Evolutionary conservation across 345 rosid species (phyloP).

Genomic region (Cardamine resedifolia): DNA sequence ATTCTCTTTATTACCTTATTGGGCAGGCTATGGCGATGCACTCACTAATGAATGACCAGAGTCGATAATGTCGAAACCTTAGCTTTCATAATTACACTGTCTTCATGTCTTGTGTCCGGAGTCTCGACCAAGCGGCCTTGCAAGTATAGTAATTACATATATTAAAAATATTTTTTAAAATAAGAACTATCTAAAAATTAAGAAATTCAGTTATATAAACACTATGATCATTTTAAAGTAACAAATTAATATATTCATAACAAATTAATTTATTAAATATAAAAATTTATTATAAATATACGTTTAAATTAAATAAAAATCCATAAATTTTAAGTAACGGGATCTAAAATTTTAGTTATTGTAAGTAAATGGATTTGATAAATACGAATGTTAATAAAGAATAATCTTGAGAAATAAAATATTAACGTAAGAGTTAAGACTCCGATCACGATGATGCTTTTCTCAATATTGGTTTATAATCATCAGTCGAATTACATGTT

Average conservation of each 20-base stretch:
- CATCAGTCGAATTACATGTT: not conserved
- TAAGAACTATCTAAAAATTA: no score
- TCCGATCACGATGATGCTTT: not conserved
- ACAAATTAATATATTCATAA: not conserved
- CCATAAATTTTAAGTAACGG: not conserved
- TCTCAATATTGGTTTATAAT: not conserved
- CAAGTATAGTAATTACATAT: not conserved
- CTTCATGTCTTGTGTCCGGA: not conserved
- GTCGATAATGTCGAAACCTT: not conserved
- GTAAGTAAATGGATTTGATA: not conserved
- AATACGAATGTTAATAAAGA: not conserved
- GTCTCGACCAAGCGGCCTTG: not conserved
- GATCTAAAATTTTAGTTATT: not conserved
- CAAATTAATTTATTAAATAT: not conserved
- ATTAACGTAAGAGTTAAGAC: constrained; percentile 4
- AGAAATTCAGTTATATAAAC: no score
- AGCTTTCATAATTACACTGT: not conserved
- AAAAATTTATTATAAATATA: no score
- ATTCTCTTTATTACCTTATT: not conserved
- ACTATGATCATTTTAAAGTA: not conserved
- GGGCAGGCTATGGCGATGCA: not conserved
- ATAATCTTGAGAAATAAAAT: not conserved
- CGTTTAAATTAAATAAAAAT: not conserved
- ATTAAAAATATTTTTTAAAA: no score
- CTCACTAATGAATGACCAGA: not conserved